Evolutionary conservation across 108 stramenopile genomes (phyloP).

Genomic region (Nannochloropsis gaditana): DNA sequence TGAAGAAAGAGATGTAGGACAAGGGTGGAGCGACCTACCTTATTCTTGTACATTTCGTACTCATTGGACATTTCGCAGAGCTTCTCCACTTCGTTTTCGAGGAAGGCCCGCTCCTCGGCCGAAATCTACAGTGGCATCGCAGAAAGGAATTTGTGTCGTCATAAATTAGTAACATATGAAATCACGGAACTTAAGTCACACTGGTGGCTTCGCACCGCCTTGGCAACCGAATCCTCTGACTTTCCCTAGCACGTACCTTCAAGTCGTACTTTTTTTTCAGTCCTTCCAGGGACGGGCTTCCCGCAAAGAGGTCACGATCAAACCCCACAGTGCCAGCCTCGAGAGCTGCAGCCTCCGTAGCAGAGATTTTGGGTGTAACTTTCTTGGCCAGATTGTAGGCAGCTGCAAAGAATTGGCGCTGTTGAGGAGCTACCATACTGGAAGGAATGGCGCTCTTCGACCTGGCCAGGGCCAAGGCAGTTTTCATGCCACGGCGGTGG

Average conservation of each 20-base stretch:
- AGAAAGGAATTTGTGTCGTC: not conserved
- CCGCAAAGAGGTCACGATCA: conserved; percentile 89
- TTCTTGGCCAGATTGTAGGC: conserved; percentile 58
- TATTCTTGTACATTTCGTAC: conserved; percentile 69
- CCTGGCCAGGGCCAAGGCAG: not conserved
- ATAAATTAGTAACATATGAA: too few species aligned
- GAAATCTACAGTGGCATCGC: not conserved
- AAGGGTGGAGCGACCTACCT: not conserved
- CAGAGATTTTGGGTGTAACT: conserved; percentile 83
- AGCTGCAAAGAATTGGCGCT: conserved; percentile 40
- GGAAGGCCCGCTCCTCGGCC: not conserved
- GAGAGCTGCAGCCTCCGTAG: conserved; percentile 91
- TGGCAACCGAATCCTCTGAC: too few species aligned
- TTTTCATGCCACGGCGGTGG: not conserved
- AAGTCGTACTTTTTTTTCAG: conserved; percentile 76
- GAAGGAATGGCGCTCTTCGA: not conserved
- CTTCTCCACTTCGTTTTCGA: conserved; percentile 55
- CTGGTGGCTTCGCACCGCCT: too few species aligned
- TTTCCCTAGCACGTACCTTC: not conserved
- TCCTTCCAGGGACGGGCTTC: conserved; percentile 74
- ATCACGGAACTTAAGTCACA: too few species aligned
- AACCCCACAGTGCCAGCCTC: conserved; percentile 95
- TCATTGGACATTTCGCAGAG: conserved; percentile 85
- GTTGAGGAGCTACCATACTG: not conserved
- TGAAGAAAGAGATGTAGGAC: not conserved